Evolutionary conservation across 2,329 filamentous ascomycete species (phyloP), one percentile per base, ranked within the genome.

Genomic region (Sporothrix brunneoviolacea): DNA sequence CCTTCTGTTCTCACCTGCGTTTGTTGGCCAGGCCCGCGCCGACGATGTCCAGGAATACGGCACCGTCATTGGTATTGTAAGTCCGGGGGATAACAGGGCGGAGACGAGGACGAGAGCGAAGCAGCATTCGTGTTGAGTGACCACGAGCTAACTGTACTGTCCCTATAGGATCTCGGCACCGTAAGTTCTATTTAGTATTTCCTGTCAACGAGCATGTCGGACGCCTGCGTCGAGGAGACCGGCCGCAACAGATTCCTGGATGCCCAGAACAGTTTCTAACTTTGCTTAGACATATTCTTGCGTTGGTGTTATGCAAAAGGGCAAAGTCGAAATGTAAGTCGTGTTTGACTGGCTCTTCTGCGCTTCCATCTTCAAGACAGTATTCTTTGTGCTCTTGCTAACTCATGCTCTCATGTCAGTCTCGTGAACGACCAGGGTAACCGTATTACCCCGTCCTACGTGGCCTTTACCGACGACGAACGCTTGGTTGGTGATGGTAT

Each of bases 401-500:
- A 35, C 42, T 5, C 13, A 27, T n/a, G 4, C 3, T 7, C 33
- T 21, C 19, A 15, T 38, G 38, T 30, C 27, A 53, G 51, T 74
- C 79, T 95, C 62, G 88, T 88, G 73, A 95, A 95, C 77, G 89
- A 95, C 73, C 90, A 95, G 78, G 66, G 89, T 78, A 90, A 95
- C 82, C 87, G 89, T 76, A 95, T 95, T 62, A 95, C 90, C 62
- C 90, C 90, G 50, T 95, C 89, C 58, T 95, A 93, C 72, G 90
- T 95, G 67, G 90, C 89, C 65, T 95, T 95, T 72, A 97, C 90
- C 70, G 91, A 97, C 64, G 90, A 96, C 58, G 93, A 97, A 74
- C 85, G 93, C 67, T 79, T 98, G 60, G 90, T 98, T 61, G 93
- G 93, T 79, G 93, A 98, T 71, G 89, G 51, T 54, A 54, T 21